Conservation (phyloP, 768 basidiomycete species). For the Lactifluus piperatus region DNA sequence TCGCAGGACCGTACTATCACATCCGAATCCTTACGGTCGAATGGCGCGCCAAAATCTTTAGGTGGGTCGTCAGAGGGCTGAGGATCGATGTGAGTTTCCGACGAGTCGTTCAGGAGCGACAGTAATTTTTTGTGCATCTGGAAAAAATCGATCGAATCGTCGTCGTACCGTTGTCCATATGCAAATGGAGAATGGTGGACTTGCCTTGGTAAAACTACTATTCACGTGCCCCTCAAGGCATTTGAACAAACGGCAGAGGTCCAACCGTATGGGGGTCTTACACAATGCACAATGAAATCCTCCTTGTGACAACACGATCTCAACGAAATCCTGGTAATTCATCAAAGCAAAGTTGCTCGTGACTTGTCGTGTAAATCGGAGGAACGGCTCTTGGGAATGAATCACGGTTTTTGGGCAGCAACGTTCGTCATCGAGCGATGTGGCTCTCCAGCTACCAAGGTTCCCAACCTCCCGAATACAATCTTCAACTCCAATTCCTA, state of each 20-base stretch:
- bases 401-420: not conserved
- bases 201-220: not conserved
- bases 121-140: not conserved
- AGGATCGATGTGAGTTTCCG: not conserved
- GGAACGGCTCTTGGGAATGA: not conserved
- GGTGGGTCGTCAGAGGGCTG: not conserved
- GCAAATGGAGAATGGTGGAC: not conserved
- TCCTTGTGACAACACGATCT: not conserved
- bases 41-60: conserved; percentile 1
- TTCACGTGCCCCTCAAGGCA: not conserved
- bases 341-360: not conserved
- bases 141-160: not conserved
- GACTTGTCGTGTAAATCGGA: not conserved
- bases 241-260: not conserved
- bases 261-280: not conserved
- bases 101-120: not conserved
- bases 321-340: not conserved
- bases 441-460: not conserved
- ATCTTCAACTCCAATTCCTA: not conserved
- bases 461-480: not conserved
- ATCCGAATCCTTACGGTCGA: conserved; percentile 25
- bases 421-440: not conserved
- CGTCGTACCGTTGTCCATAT: too few species aligned
- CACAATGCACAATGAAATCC: not conserved
- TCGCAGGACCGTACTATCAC: conserved; percentile 50